phyloP scores from a whole-genome alignment of 2,329 filamentous ascomycete genomes.

The Colletotrichum noveboracense region DNA sequence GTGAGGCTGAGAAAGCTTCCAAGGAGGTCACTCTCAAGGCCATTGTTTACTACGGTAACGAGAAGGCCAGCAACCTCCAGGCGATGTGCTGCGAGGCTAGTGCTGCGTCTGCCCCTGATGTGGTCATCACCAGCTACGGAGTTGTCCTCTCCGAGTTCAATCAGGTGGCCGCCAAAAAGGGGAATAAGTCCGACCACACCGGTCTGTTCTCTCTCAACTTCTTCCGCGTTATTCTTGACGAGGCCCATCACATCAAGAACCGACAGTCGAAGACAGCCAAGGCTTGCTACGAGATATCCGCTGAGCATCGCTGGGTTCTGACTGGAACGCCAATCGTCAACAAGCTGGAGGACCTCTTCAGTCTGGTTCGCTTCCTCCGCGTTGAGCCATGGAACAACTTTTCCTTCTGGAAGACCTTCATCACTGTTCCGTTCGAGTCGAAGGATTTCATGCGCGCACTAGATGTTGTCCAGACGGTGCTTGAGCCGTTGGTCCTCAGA shows the following conservation, averaged over 20 bases:
- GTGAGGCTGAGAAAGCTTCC: slow-evolving; percentile 91
- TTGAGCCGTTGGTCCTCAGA: slow-evolving; percentile 93
- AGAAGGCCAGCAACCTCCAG: slow-evolving; percentile 81
- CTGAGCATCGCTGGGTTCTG: slow-evolving; percentile 87
- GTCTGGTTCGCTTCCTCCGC: slow-evolving; percentile 86
- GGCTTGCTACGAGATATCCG: slow-evolving; percentile 89
- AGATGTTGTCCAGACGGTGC: slow-evolving; percentile 94
- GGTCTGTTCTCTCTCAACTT: slow-evolving; percentile 93
- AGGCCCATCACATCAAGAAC: slow-evolving; percentile 93
- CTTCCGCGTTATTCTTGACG: slow-evolving; percentile 93
- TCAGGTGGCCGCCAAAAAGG: slow-evolving; percentile 70
- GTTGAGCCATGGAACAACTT: slow-evolving; percentile 99
- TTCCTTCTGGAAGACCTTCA: slow-evolving; percentile 99
- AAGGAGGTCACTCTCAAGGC: slow-evolving; percentile 81
- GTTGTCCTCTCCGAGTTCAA: slow-evolving; percentile 89
- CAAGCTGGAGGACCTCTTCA: slow-evolving; percentile 92
- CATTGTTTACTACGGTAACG: slow-evolving; percentile 89
- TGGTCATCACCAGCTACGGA: slow-evolving; percentile 96
- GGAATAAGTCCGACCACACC: slow-evolving; percentile 67
- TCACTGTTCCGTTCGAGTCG: slow-evolving; percentile 95
- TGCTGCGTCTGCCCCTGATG: slow-evolving; percentile 76
- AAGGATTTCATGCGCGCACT: slow-evolving; percentile 92
- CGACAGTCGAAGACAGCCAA: slow-evolving; percentile 91
- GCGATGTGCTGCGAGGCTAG: slow-evolving; percentile 79
- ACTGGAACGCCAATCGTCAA: slow-evolving; percentile 98